Evolutionary conservation across 164 flowering plant genomes (phyloP).

Genomic region (Vitis labrusca): DNA sequence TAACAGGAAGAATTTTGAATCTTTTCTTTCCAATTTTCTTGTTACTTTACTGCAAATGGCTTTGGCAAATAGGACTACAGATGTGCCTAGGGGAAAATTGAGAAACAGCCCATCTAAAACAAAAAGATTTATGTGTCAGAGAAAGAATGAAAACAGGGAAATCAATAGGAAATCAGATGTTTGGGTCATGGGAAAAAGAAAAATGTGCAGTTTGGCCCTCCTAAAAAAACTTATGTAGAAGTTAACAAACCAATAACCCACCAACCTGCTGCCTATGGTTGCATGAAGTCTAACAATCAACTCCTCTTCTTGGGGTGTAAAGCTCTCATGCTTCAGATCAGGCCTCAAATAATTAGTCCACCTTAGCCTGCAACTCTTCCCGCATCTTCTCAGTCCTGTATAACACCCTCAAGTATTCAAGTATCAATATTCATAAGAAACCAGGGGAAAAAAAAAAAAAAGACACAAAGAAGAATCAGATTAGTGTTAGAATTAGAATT

Average conservation of each 20-base stretch:
- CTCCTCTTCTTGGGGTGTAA: constrained; percentile 81
- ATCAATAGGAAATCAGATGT: too few relatives aligned
- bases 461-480: too few relatives aligned
- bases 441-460: neutral
- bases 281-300: constrained; percentile 68
- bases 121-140: too few relatives aligned
- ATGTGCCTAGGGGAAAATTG: too few relatives aligned
- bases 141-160: too few relatives aligned
- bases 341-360: constrained; percentile 78
- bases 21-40: too few relatives aligned
- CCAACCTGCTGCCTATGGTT: constrained; percentile 89
- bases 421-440: neutral
- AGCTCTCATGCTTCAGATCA: constrained; percentile 68
- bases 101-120: too few relatives aligned
- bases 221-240: neutral
- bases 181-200: too few relatives aligned
- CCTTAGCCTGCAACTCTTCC: constrained; percentile 82
- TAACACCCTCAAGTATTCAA: neutral
- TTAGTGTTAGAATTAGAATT: neutral
- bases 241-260: constrained; percentile 11
- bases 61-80: too few relatives aligned
- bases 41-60: too few relatives aligned
- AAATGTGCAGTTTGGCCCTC: too few relatives aligned
- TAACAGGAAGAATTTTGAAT: too few relatives aligned
- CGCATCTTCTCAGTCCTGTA: constrained; percentile 77